A percentile compares a stretch with the other conserved stretches of the same genome.
Conservation (phyloP, 2,329 filamentous ascomycete species). For the Simplicillium aogashimaense region DNA sequence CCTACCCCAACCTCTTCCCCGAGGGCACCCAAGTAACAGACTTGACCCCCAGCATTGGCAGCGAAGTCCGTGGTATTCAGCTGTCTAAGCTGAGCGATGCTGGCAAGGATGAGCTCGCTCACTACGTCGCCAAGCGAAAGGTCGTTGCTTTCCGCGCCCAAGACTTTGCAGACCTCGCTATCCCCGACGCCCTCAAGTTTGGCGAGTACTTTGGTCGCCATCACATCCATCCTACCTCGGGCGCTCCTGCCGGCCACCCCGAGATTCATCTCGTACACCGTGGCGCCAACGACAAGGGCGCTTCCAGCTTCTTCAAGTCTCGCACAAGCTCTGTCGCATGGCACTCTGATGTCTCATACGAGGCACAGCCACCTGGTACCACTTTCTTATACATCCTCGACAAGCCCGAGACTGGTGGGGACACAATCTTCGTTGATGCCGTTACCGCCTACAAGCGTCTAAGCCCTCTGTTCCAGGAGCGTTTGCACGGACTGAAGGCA, state of each 20-base stretch:
- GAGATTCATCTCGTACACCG: conserved; percentile 61
- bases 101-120: conserved; percentile 57
- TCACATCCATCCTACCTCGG: conserved; percentile 65
- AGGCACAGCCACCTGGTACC: conserved; percentile 71
- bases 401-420: conserved; percentile 62
- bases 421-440: conserved; percentile 68
- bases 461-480: conserved; percentile 63
- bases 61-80: conserved; percentile 53
- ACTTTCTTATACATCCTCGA: conserved; percentile 78
- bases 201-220: conserved; percentile 59
- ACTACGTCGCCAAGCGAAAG: conserved; percentile 55
- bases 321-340: conserved; percentile 69
- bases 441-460: conserved; percentile 68
- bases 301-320: conserved; percentile 47
- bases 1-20: conserved; percentile 49
- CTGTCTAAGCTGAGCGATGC: conserved; percentile 50
- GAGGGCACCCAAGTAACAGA: conserved; percentile 29
- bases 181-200: conserved; percentile 52
- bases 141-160: conserved; percentile 62
- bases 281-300: conserved; percentile 34
- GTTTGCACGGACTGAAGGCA: conserved; percentile 66
- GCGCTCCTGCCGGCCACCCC: conserved; percentile 55
- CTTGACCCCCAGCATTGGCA: conserved; percentile 54
- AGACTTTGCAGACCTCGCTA: conserved; percentile 51
- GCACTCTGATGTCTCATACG: conserved; percentile 78